A percentile compares a stretch with the other conserved stretches of the same genome.
Conservation (phyloP, 768 basidiomycete species). For the Phylloporus rhodoxanthus region DNA sequence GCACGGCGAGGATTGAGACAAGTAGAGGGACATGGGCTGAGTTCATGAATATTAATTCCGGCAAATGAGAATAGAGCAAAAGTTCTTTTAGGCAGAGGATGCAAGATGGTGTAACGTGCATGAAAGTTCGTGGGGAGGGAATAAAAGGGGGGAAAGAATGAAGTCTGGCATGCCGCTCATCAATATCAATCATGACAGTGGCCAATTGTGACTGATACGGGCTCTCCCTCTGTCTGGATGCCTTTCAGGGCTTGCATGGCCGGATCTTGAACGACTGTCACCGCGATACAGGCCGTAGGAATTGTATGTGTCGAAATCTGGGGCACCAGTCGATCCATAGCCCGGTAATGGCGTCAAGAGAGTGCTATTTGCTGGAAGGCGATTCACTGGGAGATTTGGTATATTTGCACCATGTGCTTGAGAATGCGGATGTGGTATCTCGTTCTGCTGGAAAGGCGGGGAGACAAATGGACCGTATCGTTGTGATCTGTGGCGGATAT, state of each 20-base stretch:
- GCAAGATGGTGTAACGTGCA: constrained; percentile 3
- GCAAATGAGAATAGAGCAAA: constrained; percentile 4
- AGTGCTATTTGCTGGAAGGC: constrained; percentile 60
- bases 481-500: constrained; percentile 21
- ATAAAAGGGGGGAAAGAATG: neutral
- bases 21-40: constrained; percentile 3
- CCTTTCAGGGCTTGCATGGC: constrained; percentile 29
- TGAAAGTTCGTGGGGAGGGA: constrained; percentile 1
- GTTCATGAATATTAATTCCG: constrained; percentile 2
- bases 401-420: constrained; percentile 23
- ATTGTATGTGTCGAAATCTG: constrained; percentile 15
- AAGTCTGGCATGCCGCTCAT: neutral
- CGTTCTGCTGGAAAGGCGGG: constrained; percentile 13
- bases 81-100: constrained; percentile 5
- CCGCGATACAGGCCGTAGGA: constrained; percentile 37
- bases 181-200: constrained; percentile 8
- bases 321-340: constrained; percentile 39
- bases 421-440: constrained; percentile 17
- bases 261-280: constrained; percentile 37
- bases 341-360: constrained; percentile 66
- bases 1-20: constrained; percentile 5
- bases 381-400: constrained; percentile 24
- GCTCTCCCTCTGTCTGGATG: constrained; percentile 22
- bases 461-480: constrained; percentile 22
- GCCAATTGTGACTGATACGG: constrained; percentile 15